These are phyloP conservation scores for Ceratobasidium sp. DNA, from an alignment of 1,284 basidiomycete genomes.

Conservation along the genomic window DNA sequence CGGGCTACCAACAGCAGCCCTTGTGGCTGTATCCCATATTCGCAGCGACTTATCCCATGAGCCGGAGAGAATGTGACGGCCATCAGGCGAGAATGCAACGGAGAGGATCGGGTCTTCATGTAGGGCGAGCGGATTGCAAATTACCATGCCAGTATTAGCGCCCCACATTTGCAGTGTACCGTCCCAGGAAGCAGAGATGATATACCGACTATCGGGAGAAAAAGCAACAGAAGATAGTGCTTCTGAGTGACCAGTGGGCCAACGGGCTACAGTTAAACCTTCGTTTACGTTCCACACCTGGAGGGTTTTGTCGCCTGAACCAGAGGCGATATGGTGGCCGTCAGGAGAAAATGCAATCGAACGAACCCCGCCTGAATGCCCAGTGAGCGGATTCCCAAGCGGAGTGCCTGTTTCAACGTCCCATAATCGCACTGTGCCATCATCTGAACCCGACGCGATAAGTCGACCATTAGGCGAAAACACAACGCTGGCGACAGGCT, in stretches of 20 bases:
- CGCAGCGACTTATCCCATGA: conserved; percentile 10
- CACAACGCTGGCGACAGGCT: not conserved
- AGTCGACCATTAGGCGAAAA: conserved; percentile 15
- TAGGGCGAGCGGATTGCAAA: conserved; percentile 5
- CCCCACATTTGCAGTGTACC: not conserved
- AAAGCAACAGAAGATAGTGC: conserved; percentile 22
- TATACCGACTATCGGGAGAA: conserved; percentile 27
- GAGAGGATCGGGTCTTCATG: conserved; percentile 9
- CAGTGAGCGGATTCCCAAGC: not conserved
- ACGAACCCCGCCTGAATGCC: not conserved
- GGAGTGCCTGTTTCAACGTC: too few species aligned
- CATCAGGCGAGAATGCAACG: conserved; percentile 31
- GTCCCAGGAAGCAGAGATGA: not conserved
- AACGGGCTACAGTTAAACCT: not conserved
- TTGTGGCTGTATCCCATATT: conserved; percentile 5
- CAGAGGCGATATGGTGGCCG: conserved; percentile 25
- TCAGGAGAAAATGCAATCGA: conserved; percentile 14
- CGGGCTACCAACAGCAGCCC: not conserved
- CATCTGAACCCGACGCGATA: conserved; percentile 9
- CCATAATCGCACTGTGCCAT: conserved; percentile 25
- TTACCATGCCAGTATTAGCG: not conserved
- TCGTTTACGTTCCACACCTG: conserved; percentile 31
- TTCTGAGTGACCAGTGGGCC: not conserved
- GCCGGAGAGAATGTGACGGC: conserved; percentile 4
- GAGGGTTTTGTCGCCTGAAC: conserved; percentile 26